Evolutionary conservation across 768 basidiomycete species (phyloP), one percentile per base, ranked within the genome.

Genomic region (Trametes maxima): DNA sequence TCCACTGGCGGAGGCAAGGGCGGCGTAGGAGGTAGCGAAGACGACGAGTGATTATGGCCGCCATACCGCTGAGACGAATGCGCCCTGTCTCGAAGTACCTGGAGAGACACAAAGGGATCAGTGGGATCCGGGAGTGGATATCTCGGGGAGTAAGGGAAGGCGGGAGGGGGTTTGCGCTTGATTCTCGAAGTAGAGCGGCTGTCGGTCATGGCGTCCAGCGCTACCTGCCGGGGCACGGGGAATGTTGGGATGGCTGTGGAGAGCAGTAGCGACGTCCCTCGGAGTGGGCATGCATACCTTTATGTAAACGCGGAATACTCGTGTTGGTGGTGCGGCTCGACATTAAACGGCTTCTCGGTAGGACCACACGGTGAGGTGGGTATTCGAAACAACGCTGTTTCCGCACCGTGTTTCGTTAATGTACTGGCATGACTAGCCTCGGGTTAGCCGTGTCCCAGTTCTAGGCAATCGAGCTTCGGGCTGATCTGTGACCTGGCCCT

Each of bases 21-120:
- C 11, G 54, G 55, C 16, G 48, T 48, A 28, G 42, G 62, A 8
- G 40, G 12, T n/a, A 66, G 35, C 39, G 63, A 64, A 49, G 64
- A 47, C 2, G 60, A 51, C 24, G 64, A 68, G 2, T 46, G 54
- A 42, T 64, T 55, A 43, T 37, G 49, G 4, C 51, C 51, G 2
- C 36, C 52, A 60, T 40, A 48, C 25, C 25, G 54, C 60, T 60
- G 55, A 55, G 76, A 73, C 19, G 77, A 77, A 64, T 79, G 81
- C 5, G 83, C 82, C 57, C 87, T 81, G 61, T 79, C 82, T 51
- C 89, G 83, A 25, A 90, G 78, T 24, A 84, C 83, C 68, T 83
- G 82, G 44, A 90, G 81, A 0, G 89, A 83, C 5, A 85, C 88
- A 64, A 89, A 89, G 1, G 89, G 89, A 70, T 90, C 87, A 17